Evolutionary conservation across 2,329 filamentous ascomycete species (phyloP), one percentile per base, ranked within the genome.

Genomic region (Chrysosphaeria jannelii): DNA sequence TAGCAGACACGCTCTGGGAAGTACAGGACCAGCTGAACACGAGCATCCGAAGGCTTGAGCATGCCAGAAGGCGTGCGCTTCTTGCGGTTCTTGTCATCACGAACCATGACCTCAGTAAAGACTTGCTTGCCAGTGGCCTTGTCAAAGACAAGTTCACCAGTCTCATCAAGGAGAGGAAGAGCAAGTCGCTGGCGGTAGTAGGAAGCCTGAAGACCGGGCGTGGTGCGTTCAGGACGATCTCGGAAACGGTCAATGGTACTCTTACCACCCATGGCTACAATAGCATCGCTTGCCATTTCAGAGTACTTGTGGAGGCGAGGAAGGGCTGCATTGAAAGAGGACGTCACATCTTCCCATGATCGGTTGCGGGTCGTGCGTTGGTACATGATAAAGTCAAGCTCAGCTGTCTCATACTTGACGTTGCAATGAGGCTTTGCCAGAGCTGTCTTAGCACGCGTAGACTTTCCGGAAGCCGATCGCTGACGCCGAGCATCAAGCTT

Each of bases 331-430:
- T 34, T 34, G 25, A 33, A 34, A 2, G 30, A 17, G 5, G 26
- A 24, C 7, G 31, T 32, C 8, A 34, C 30, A 17, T 32, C 30
- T 26, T 31, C 30, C 32, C 32, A 34, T 4, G 30, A 25, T 7
- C 31, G 28, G 26, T 33, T 33, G 22, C 29, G 29, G 28, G 28
- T 34, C 19, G 27, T 30, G 10, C 32, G 32, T 30, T 31, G 29
- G 27, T 34, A 34, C 31, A 34, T 30, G 30, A 34, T 33, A 19
- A 31, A 34, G 29, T 34, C 32, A 5, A 33, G 29, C 31, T 33
- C 30, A 22, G 30, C 31, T 10, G 30, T 31, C 27, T 32, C 30
- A 27, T 34, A 34, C 27, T 34, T 34, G 29, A 33, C 29, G 24
- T 34, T 34, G 28, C 30, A 32, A 27, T 34, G 32, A 9, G 30